phyloP scores from a whole-genome alignment of 2,329 filamentous ascomycete genomes.

The Hypoxylon sp. region DNA sequence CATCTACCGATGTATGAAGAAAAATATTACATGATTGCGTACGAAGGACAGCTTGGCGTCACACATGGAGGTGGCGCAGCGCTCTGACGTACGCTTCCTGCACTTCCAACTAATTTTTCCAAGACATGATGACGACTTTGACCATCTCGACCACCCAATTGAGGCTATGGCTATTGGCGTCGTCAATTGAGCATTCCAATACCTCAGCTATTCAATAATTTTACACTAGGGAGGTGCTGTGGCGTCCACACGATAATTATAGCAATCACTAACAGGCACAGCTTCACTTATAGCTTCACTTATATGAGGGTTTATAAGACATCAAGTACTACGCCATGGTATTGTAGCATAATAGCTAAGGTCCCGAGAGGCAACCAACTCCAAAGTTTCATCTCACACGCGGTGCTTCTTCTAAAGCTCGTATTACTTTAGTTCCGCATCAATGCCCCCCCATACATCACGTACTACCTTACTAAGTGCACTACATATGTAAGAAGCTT shows the following conservation, averaged over 20 bases:
- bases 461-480: conserved; percentile 18
- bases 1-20: not conserved
- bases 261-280: not conserved
- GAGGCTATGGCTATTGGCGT: not conserved
- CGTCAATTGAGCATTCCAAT: not conserved
- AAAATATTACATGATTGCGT: not conserved
- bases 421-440: conserved; percentile 16
- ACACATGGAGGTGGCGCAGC: too few relatives aligned
- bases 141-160: conserved; percentile 17
- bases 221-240: not conserved
- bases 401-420: conserved; percentile 7
- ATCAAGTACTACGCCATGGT: conserved; percentile 10
- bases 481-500: conserved; percentile 15
- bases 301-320: conserved; percentile 6
- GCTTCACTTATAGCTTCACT: not conserved
- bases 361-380: not conserved
- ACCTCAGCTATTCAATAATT: not conserved
- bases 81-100: conserved; percentile 16
- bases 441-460: conserved; percentile 1
- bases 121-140: conserved; percentile 30
- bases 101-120: conserved; percentile 29
- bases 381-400: not conserved
- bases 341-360: not conserved
- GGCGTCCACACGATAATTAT: not conserved
- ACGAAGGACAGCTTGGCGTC: not conserved